A percentile compares a stretch with the other conserved stretches of the same genome.
These are phyloP conservation scores for Malus fusca DNA, from an alignment of 306 rosid genomes.

Conservation along the genomic window DNA sequence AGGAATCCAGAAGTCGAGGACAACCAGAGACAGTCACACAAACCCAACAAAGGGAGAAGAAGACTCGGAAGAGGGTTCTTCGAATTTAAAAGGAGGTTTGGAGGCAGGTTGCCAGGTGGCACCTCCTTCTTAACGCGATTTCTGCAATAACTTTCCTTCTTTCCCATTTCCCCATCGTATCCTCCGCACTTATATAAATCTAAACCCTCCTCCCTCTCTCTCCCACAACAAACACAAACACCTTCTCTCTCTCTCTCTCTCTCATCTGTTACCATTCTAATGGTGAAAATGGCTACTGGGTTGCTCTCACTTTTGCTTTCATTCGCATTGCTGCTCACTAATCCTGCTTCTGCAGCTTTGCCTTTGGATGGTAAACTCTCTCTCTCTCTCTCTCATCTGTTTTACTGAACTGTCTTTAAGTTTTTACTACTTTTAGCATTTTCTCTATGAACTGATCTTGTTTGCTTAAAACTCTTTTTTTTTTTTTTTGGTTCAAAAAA, in stretches of 20 bases:
- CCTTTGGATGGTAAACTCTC: constrained; percentile 50
- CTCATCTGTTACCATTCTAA: background rate
- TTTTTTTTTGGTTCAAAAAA: too few relatives aligned
- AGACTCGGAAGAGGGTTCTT: background rate
- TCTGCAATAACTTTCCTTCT: constrained; percentile 19
- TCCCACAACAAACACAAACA: constrained; percentile 11
- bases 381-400: constrained; percentile 5
- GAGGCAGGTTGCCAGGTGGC: constrained; percentile 2
- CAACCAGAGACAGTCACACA: constrained; percentile 15
- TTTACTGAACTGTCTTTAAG: background rate
- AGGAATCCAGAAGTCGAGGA: background rate
- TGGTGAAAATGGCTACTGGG: constrained; percentile 34
- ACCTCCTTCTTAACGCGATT: constrained; percentile 33
- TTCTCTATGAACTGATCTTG: background rate
- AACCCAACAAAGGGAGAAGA: constrained; percentile 8
- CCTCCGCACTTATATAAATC: constrained; percentile 37
- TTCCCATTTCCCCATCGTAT: constrained; percentile 11
- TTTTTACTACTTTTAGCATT: background rate
- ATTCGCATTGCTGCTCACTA: constrained; percentile 28
- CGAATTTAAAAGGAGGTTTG: background rate
- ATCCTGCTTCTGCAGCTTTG: constrained; percentile 38
- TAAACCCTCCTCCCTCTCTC: background rate
- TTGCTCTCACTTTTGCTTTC: constrained; percentile 24
- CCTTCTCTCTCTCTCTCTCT: background rate
- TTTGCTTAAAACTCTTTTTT: background rate